Evolutionary conservation across 768 basidiomycete species (phyloP).

Genomic region (Termitomyces titanicus): DNA sequence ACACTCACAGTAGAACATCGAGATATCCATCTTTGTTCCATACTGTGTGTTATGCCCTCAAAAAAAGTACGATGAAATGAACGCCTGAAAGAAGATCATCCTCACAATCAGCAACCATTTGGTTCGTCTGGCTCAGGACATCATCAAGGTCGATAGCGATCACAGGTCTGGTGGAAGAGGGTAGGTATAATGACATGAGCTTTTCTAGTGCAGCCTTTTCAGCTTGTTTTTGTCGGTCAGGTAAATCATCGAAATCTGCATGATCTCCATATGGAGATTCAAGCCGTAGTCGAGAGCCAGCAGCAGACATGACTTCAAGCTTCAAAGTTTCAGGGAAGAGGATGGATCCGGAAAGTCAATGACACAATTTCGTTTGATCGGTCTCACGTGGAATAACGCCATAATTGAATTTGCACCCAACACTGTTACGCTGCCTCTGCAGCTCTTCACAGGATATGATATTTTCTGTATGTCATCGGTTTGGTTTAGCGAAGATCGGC

Average conservation of each 20-base stretch:
- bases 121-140: conserved; percentile 64
- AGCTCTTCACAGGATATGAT: no score
- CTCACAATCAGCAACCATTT: conserved; percentile 54
- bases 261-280: conserved; percentile 9
- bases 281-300: conserved; percentile 21
- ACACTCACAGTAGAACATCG: conserved; percentile 59
- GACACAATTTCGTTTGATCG: background rate
- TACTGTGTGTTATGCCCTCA: conserved; percentile 66
- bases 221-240: conserved; percentile 10
- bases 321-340: conserved; percentile 34
- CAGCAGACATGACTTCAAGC: conserved; percentile 23
- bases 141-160: conserved; percentile 70
- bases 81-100: background rate
- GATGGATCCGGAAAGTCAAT: conserved; percentile 27
- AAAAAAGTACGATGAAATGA: background rate
- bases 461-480: no score
- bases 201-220: conserved; percentile 26
- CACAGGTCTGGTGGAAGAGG: conserved; percentile 29
- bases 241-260: conserved; percentile 1
- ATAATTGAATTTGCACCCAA: no score
- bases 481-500: no score
- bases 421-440: no score
- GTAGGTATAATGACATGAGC: conserved; percentile 17
- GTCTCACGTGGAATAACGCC: background rate
- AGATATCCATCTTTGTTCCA: conserved; percentile 51